Base-by-base conservation (phyloP, 1,284 basidiomycete genomes). In the Laetiporus sulphureus region DNA sequence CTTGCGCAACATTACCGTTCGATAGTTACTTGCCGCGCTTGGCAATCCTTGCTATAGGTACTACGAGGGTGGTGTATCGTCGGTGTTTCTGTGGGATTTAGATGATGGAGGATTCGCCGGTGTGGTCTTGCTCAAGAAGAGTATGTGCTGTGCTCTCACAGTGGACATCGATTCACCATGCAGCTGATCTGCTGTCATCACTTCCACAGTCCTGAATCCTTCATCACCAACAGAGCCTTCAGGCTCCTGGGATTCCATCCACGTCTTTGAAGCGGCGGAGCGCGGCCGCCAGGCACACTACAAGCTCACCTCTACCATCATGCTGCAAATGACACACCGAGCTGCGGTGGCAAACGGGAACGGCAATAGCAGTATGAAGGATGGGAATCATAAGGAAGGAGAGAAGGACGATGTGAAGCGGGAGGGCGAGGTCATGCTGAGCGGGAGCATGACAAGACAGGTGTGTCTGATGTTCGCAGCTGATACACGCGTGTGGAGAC, bases 51-150 rank as follows among this genome's bases (percentile, higher is more conserved):
- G 13, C 10, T 39, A 34, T 51, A 90, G 88, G 72, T 99, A 99
- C 72, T 97, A 82, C 64, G 95, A 98, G 63, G 93, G 94, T 4
- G 96, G 96, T 4, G 83, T 91, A 1, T 96, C 93, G n/a, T 93
- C 89, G 15, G 95, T 96, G 13, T 99, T 96, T 64, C 79, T 99
- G 10, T 99, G 96, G 96, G 96, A 99, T 59, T 73, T 95, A 16
- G 94, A 97, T 44, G 93, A 96, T 51, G 91, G 91, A 18, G 86
- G 83, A 29, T 99, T 98, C 65, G 96, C 96, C 4, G 96, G 96
- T 8, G 96, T 96, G 1, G 94, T 99, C 0, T 66, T 99, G 35
- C 71, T 99, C 50, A 97, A 98, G 73, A 99, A 99, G 70, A 75
- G 94, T 95, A 50, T 52, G 87, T 69, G 4, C 10, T 18, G 23